Evolutionary conservation across 2,329 filamentous ascomycete species (phyloP), one percentile per base, ranked within the genome.

Genomic region (Periglandula ipomoeae): DNA sequence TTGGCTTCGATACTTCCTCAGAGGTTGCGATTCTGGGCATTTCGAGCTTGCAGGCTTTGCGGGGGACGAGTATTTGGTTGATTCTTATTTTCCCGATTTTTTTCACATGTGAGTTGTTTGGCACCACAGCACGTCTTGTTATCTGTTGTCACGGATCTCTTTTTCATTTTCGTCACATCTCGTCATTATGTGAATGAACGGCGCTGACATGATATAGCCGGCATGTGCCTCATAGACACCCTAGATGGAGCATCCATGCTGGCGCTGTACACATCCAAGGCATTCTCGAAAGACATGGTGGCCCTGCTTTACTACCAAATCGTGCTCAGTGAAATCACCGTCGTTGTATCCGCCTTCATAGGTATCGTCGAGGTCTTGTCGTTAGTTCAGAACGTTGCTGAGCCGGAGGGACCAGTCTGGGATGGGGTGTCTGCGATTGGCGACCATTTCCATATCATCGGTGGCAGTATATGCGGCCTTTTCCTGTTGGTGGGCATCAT

Each of bases 191-290:
- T 19, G 11, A 5, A 19, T 8, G n/a, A 10, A 6, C 19, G 11
- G 20, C 37, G 17, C 45, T 42, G 40, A 47, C 13, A 6, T 20
- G 9, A 5, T 1, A 2, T 44, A 84, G 88, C 86, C 1, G 93
- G 89, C 50, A 97, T 98, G 93, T 96, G 90, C 64, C 75, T 97
- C 20, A 73, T 97, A 5, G 93, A 97, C 66, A 96, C 90, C 0
- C 85, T 84, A 0, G 93, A 97, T 58, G 91, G 91, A 22, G 91
- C 91, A 1, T 74, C 96, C 19, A 97, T 97, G 90, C 90, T 95
- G 80, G 84, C 85, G 1, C 73, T 97, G 1, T 97, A 98, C 67
- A 89, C 90, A 0, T 86, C 84, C 35, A 87, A 79, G 52, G 73
- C 85, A 26, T 83, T 94, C 42, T 82, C 87, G 0, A 75, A 85